Evolutionary conservation across 805 yeast species (phyloP).

Genomic region (Teunomyces atbi): DNA sequence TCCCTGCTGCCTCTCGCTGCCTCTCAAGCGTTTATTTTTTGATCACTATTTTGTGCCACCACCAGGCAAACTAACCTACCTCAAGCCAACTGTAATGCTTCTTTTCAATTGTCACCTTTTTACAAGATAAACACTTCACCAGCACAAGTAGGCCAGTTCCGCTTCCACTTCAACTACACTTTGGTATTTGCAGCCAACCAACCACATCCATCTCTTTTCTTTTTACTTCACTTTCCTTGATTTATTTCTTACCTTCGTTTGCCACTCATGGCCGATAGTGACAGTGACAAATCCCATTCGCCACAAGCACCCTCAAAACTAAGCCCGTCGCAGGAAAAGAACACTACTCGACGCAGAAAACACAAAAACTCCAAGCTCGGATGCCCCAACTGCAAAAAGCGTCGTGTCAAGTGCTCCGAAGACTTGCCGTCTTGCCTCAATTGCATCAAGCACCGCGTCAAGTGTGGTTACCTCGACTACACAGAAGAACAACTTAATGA

Average conservation of each 20-base stretch:
- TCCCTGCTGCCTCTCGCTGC: neutral
- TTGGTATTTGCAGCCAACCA: neutral
- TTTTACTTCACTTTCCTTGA: neutral
- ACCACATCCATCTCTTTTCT: neutral
- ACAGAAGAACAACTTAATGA: conserved; percentile 30
- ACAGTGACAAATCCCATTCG: neutral
- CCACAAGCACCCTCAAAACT: neutral
- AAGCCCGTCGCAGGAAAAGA: conserved; percentile 2
- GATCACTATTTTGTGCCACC: neutral
- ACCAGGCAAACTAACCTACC: neutral
- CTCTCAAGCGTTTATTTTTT: neutral
- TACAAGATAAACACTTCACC: too few species aligned
- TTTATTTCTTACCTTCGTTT: neutral
- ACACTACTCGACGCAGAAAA: conserved; percentile 15
- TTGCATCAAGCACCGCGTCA: conserved; percentile 39
- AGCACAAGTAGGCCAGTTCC: too few species aligned
- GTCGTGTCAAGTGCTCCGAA: conserved; percentile 50
- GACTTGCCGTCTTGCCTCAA: conserved; percentile 39
- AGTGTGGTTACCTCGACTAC: conserved; percentile 39
- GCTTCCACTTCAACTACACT: too few species aligned
- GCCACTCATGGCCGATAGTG: neutral
- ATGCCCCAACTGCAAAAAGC: conserved; percentile 48
- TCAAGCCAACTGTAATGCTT: neutral
- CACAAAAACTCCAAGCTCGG: conserved; percentile 38
- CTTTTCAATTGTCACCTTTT: too few species aligned